Conservation (phyloP, 1,139 yeast genomes). For the Blastobotrys arbuscula region DNA sequence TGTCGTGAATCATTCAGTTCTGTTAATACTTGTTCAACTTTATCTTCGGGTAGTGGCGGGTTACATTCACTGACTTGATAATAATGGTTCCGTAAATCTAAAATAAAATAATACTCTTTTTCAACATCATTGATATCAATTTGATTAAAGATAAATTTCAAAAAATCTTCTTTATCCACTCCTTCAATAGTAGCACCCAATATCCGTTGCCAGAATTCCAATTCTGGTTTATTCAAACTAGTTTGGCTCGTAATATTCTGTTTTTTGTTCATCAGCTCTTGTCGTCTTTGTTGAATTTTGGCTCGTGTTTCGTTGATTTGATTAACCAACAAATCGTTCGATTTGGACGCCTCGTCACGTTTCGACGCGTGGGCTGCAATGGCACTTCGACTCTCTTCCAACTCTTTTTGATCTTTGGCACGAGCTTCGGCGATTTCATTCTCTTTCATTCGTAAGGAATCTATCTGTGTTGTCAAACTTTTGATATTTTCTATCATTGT, state of each 20-base stretch:
- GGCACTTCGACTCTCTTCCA: slow-evolving; percentile 21
- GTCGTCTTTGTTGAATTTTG: slow-evolving; percentile 15
- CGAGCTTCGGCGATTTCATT: slow-evolving; percentile 22
- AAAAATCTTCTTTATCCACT: slow-evolving; percentile 25
- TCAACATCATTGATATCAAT: slow-evolving; percentile 26
- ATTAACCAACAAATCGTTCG: slow-evolving; percentile 16
- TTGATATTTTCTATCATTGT: slow-evolving; percentile 21
- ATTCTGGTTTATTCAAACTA: slow-evolving; percentile 28
- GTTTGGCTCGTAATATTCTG: slow-evolving; percentile 25
- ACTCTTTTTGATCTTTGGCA: slow-evolving; percentile 23
- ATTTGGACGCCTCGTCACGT: slow-evolving; percentile 20
- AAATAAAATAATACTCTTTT: slow-evolving; percentile 24
- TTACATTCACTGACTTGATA: slow-evolving; percentile 21
- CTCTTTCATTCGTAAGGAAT: slow-evolving; percentile 21
- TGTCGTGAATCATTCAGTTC: slow-evolving; percentile 21
- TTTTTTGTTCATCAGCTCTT: slow-evolving; percentile 19
- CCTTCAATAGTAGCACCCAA: slow-evolving; percentile 31
- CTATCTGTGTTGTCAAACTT: slow-evolving; percentile 24
- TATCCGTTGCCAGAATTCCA: slow-evolving; percentile 29
- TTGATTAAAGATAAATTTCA: slow-evolving; percentile 28
- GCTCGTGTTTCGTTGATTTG: slow-evolving; percentile 19
- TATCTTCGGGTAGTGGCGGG: slow-evolving; percentile 17
- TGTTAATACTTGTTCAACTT: slow-evolving; percentile 16
- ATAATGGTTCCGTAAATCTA: slow-evolving; percentile 28
- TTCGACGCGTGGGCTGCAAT: slow-evolving; percentile 23